Base-by-base conservation (phyloP, 192 early-diverging fungal species). In the Coemansia sp. region DNA sequence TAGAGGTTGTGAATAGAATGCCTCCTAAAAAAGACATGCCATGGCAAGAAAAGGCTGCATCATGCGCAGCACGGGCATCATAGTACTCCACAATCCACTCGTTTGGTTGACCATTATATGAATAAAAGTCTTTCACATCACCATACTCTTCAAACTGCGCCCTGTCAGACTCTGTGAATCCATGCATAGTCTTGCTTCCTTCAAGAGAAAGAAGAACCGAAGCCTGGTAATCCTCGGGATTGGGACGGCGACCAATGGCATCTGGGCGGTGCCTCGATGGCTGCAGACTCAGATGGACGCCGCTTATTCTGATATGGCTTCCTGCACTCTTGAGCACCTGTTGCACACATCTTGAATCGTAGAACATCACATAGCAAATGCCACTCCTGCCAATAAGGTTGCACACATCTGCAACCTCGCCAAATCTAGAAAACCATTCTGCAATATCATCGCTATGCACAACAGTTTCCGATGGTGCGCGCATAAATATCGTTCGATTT, bases 311-410 rank as follows among this genome's bases (percentile, higher is more conserved):
- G 48, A 79, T 37, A 37, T 61, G 21, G 7, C 67, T 26, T 10
- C 45, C 56, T 12, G 52, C 26, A 21, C 61, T 32, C 12, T 19
- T 18, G 12, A 65, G 41, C 5, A 68, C 77, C 6, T 59, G 32
- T 19, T 54, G 37, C 12, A 64, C 71, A 15, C 50, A 47, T 11
- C 77, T 61, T 9, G 71, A 79, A 41, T 79, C 77, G 58, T 65
- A 71, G 39, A 64, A 79, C 65, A 65, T 64, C n/a, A 79, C 77
- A 60, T 79, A 79, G 60, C 77, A 72, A 26, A 79, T 70, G 18
- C 61, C 56, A 4, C 42, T 69, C 43, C 47, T 61, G 2, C 19
- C 56, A 23, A 57, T 38, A 38, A 71, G 12, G 43, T 71, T 49
- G 10, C 62, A 54, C 38, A 68, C 65, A n/a, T 68, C 65, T 1